Conservation (phyloP, 805 yeast species). For the Starmerella sp. region DNA sequence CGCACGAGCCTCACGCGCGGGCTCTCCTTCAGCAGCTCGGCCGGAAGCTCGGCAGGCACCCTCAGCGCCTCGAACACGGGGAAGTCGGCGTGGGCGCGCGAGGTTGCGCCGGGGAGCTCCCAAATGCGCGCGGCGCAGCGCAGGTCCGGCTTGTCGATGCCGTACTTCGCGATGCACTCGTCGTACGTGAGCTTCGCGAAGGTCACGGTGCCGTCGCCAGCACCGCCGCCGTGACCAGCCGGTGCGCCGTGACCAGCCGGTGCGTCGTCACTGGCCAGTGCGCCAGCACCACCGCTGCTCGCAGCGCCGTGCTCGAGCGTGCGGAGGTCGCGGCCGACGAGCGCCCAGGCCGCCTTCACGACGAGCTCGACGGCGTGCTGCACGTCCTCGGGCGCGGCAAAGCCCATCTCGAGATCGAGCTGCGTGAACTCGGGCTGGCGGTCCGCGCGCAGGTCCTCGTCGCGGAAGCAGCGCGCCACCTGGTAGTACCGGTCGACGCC, state of each 20-base stretch:
- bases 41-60: neutral
- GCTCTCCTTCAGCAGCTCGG: neutral
- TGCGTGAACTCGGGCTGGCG: constrained; percentile 98
- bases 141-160: constrained; percentile 91
- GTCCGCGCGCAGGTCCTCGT: constrained; percentile 88
- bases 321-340: constrained; percentile 31
- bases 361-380: constrained; percentile 50
- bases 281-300: constrained; percentile 3
- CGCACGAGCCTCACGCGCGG: constrained; percentile 3
- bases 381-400: constrained; percentile 58
- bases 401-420: constrained; percentile 89
- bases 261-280: too few species aligned
- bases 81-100: constrained; percentile 30
- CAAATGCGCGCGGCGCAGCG: constrained; percentile 41
- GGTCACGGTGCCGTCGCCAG: neutral
- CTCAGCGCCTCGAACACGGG: constrained; percentile 58
- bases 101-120: constrained; percentile 36
- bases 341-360: constrained; percentile 45
- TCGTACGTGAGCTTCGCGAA: constrained; percentile 39
- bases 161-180: constrained; percentile 62
- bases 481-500: constrained; percentile 83
- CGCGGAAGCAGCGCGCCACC: constrained; percentile 88
- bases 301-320: constrained; percentile 20
- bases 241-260: too few species aligned
- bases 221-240: too few species aligned